Evolutionary conservation across 2,329 filamentous ascomycete genomes (phyloP), one percentile per base, ranked within the genome.

Genomic region (Penicillium sp.): DNA sequence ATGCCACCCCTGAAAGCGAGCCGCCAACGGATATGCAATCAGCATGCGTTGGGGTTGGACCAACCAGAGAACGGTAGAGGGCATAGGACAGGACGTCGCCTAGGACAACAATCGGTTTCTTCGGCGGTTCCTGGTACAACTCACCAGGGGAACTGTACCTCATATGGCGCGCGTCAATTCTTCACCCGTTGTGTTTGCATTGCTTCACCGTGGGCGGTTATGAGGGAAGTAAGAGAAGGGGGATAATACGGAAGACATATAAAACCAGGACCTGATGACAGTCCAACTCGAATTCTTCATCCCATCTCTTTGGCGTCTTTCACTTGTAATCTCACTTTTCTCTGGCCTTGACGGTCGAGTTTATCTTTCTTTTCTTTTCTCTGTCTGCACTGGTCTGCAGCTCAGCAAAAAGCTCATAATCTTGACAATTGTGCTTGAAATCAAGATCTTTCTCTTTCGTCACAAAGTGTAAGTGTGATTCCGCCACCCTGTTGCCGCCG

Each of bases 1-100:
- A 11, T 34, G 40, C 29, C 44, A 55, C 47, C 43, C 50, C 47
- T 40, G 24, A 49, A 55, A 46, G 52, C 57, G 57, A 58, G 53
- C 57, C 57, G 61, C 61, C 58, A 52, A 43, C 57, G 14, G 31
- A 43, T 40, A 21, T 40, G 52, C 55, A 48, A 46, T 50, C 55
- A 47, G 54, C 50, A 52, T 56, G 63, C 60, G 55, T 58, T 54
- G 59, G 58, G 47, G 43, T 48, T 49, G 47, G 47, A 50, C 55
- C 52, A 64, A 64, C 55, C 58, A 60, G 42, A 49, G 59, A 43
- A 43, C 47, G 11, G 16, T 39, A 29, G 10, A 13, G 49, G 14
- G 32, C 18, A 34, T 11, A n/a, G 4, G 8, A 13, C 11, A 46
- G 44, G 8, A 11, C 18, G 32, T 46, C 42, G n/a, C 29, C 43